Conservation (phyloP, 352 stramenopile genomes). For the Phytophthora hybrid region DNA sequence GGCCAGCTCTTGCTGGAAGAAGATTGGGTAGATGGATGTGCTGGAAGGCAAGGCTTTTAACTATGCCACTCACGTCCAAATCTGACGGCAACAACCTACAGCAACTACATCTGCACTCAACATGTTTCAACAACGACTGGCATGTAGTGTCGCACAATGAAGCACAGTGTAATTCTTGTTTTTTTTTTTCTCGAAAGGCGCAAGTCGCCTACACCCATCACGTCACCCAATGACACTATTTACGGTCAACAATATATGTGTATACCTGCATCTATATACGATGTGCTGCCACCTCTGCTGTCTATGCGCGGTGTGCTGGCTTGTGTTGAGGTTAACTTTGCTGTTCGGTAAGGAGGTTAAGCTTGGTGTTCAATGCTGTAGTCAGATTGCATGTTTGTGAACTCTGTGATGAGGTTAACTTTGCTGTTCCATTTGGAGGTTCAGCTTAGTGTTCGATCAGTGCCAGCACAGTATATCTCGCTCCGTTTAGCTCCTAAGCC, state of each 20-base stretch:
- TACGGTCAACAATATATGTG: constrained; percentile 4
- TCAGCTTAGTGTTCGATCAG: constrained; percentile 24
- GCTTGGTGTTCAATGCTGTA: constrained; percentile 27
- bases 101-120: no score
- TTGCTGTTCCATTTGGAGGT: constrained; percentile 12
- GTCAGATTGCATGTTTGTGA: constrained; percentile 10
- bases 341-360: constrained; percentile 39
- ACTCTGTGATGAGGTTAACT: constrained; percentile 18
- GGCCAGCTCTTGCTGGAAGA: no score
- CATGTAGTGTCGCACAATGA: not conserved
- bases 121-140: no score
- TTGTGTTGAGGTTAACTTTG: constrained; percentile 33
- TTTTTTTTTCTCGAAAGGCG: not conserved
- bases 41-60: no score
- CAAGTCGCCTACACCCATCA: not conserved
- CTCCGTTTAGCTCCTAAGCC: not conserved
- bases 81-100: no score
- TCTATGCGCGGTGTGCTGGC: constrained; percentile 5
- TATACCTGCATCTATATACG: constrained; percentile 12
- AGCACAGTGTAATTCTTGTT: not conserved
- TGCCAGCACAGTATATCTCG: not conserved
- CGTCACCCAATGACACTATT: not conserved
- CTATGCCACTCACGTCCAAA: no score
- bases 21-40: no score
- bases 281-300: constrained; percentile 8